A percentile compares a stretch with the other conserved stretches of the same genome.
phyloP scores from a whole-genome alignment of 352 stramenopile genomes.

The Phytophthora sansomeana region DNA sequence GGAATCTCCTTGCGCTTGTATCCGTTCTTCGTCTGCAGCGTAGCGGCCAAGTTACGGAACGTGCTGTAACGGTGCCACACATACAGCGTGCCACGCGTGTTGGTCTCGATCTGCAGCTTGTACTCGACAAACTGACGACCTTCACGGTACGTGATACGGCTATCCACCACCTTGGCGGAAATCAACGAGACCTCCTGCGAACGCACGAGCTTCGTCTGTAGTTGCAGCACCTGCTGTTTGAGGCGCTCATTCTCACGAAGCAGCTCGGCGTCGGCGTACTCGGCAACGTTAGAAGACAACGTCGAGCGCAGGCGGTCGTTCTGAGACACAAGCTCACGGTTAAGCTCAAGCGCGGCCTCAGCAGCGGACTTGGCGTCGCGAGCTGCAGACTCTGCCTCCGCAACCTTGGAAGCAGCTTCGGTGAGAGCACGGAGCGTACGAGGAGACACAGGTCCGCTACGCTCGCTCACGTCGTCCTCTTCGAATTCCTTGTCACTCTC shows the following conservation, averaged over 20 bases:
- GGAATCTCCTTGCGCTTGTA: slow-evolving; percentile 81
- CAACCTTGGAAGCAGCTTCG: slow-evolving; percentile 77
- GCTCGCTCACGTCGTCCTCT: slow-evolving; percentile 20
- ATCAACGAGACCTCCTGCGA: slow-evolving; percentile 75
- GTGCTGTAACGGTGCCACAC: slow-evolving; percentile 84
- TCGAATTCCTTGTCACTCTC: slow-evolving; percentile 67
- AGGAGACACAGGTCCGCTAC: slow-evolving; percentile 57
- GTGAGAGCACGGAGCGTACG: slow-evolving; percentile 70
- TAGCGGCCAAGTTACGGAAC: slow-evolving; percentile 78
- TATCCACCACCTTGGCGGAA: slow-evolving; percentile 75
- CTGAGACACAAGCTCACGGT: slow-evolving; percentile 65
- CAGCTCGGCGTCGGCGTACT: slow-evolving; percentile 73
- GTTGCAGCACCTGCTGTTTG: slow-evolving; percentile 73
- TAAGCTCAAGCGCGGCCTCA: slow-evolving; percentile 64
- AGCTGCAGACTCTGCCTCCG: slow-evolving; percentile 72
- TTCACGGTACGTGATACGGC: slow-evolving; percentile 72
- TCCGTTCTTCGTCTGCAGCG: slow-evolving; percentile 78
- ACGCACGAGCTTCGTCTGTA: slow-evolving; percentile 75
- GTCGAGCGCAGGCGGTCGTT: slow-evolving; percentile 74
- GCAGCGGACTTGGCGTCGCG: slow-evolving; percentile 77
- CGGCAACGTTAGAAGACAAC: slow-evolving; percentile 70
- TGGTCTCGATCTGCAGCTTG: slow-evolving; percentile 79
- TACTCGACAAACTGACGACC: slow-evolving; percentile 80
- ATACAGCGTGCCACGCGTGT: slow-evolving; percentile 70
- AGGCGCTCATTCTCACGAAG: slow-evolving; percentile 76